A percentile compares a stretch with the other conserved stretches of the same genome.
These are phyloP conservation scores for Oryza rufipogon DNA, from an alignment of 176 grass and related monocot genomes.

Conservation along the genomic window DNA sequence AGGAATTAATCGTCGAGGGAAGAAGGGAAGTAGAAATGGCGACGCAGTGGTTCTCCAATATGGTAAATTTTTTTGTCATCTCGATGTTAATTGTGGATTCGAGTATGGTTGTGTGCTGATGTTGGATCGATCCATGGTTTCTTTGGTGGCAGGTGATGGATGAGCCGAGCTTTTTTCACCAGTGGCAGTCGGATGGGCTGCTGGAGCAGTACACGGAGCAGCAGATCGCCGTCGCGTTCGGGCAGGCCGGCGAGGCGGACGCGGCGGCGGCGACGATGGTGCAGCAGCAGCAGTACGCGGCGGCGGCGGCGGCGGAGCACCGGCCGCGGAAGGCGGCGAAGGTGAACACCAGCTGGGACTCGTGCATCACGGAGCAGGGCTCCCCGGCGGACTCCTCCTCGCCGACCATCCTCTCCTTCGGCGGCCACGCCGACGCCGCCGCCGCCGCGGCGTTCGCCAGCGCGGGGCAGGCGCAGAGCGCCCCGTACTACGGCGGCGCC, in stretches of 20 bases:
- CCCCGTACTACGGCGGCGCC: constrained; percentile 39
- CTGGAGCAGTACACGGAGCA: constrained; percentile 76
- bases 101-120: background rate
- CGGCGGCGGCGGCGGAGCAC: constrained; percentile 13
- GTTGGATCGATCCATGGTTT: background rate
- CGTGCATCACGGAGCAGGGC: constrained; percentile 88
- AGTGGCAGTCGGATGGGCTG: constrained; percentile 75
- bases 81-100: background rate
- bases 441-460: constrained; percentile 33
- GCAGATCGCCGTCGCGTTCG: constrained; percentile 74
- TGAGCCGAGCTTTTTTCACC: constrained; percentile 79
- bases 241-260: constrained; percentile 48
- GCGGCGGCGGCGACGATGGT: constrained; percentile 20
- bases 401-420: constrained; percentile 89
- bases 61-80: constrained; percentile 51
- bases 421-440: constrained; percentile 24
- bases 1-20: background rate
- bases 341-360: constrained; percentile 78
- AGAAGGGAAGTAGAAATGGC: constrained; percentile 44
- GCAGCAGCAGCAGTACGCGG: constrained; percentile 2
- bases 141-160: constrained; percentile 69
- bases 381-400: constrained; percentile 63
- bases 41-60: constrained; percentile 76
- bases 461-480: constrained; percentile 2
- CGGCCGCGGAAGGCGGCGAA: constrained; percentile 61